phyloP scores from a whole-genome alignment of 2,329 filamentous ascomycete species.

The Penicillium glabrum region DNA sequence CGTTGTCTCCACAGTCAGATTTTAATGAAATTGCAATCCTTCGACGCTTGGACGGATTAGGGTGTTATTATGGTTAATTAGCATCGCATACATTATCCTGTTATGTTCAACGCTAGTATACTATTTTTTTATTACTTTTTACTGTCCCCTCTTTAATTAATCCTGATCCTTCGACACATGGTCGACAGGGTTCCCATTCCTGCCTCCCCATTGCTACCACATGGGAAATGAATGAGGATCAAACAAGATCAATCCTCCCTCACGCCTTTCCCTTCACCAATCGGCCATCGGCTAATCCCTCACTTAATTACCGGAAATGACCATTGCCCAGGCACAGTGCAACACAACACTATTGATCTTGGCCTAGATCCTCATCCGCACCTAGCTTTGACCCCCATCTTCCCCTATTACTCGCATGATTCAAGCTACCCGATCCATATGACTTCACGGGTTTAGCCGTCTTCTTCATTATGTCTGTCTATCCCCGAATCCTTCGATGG shows the following conservation, averaged over 20 bases:
- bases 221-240: conserved; percentile 3
- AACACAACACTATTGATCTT: neutral
- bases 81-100: neutral
- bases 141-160: neutral
- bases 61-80: conserved; percentile 2
- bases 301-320: neutral
- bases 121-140: neutral
- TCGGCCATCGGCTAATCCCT: neutral
- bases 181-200: neutral
- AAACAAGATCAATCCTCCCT: neutral
- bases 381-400: neutral
- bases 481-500: neutral
- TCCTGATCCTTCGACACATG: conserved; percentile 1
- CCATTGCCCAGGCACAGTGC: neutral
- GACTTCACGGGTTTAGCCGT: neutral
- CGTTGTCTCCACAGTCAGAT: neutral
- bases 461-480: neutral
- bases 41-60: neutral
- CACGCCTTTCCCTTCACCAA: neutral
- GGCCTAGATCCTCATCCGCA: neutral
- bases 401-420: neutral
- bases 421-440: neutral
- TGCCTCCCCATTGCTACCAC: neutral
- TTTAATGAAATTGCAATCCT: neutral
- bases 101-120: neutral